Base-by-base conservation (phyloP, 192 early-diverging fungal genomes). In the Backusella tuberculispora region DNA sequence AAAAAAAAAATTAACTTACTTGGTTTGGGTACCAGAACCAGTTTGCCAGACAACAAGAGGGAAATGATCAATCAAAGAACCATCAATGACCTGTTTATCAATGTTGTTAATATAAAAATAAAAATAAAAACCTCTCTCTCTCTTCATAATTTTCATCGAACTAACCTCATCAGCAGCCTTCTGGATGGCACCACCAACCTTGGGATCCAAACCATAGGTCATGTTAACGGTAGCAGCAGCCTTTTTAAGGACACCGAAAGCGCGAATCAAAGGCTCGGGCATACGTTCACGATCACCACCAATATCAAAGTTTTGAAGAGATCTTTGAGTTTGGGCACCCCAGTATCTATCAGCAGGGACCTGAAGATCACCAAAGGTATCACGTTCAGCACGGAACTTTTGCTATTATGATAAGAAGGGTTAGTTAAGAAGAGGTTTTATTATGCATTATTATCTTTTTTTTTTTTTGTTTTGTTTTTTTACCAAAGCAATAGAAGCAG, bases 31-130 rank as follows among this genome's bases (percentile, higher is more conserved):
- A 42, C 98, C 98, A 63, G 95, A 96, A 42, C 98, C 98, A 44
- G 97, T 99, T 83, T 96, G 95, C 95, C 93, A 99, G 53, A 99
- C 95, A 24, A 99, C 98, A 67, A 99, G 88, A 40, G 98, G 98
- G 87, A 99, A 99, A 82, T 99, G 95, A 60, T 95, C 95, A 80
- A 93, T 91, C 74, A 97, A 90, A 79, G 91, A 92, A 66, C 96
- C 98, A 41, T 91, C 90, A 69, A 97, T 96, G 53, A 98, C 96
- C 86, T 92, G 74, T 68, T 37, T 10, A 13, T 75, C 12, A 17
- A 60, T 75, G 38, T 50, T 46, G 17, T 29, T 10, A 4, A 17
- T 15, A 34, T 47, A 56, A 34, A 79, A 64, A 70, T 46, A 77
- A 69, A 42, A 40, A 42, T 6, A 21, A 80, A 76, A n/a, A 72